Evolutionary conservation across 768 basidiomycete genomes (phyloP), one percentile per base, ranked within the genome.

Genomic region (Panellus pusillus): DNA sequence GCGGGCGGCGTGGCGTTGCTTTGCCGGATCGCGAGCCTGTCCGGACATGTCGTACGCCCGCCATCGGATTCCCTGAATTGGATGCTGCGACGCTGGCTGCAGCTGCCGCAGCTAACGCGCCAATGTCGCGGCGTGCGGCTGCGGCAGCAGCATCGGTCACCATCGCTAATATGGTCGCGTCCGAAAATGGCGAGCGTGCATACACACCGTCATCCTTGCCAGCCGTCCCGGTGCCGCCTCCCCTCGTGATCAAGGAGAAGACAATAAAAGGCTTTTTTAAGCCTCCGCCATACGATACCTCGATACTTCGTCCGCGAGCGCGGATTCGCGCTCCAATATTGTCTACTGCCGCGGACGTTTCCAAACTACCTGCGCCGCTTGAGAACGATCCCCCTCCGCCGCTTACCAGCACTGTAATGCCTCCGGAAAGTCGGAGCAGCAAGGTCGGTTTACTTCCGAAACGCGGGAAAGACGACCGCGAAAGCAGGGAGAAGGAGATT

Each of bases 1-100:
- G 97, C 31, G 87, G 87, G 4, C 76, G 89, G 50, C 75, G 90
- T 28, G 92, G 93, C 13, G 78, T 93, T 53, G 83, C 82, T 3
- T 74, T 98, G 20, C 95, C 97, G 0, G 97, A 99, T 66, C 86
- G 96, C 39, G 96, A 99, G 54, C 89, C 93, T 2, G 81, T 90
- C 66, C 80, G 92, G 70, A 98, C 97, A 6, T 90, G 89, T 70
- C 86, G 97, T 31, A 95, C 95, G 0, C 87, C 92, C 8, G 90
- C 88, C 6, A 82, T 91, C 49, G 90, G 89, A 20, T 91, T 87
- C 79, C 92, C 87, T 3, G 90, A 87, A 64, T 73, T 87, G 52
- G 87, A 89, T 63, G 72, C 89, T 47, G 82, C 87, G 9, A 83
- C 83, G 0, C 72, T 89, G 38, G 88, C 89, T 1, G 68, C 83